These are phyloP conservation scores for Claviceps sorghi DNA, from an alignment of 2,329 filamentous ascomycete genomes.

Conservation along the genomic window DNA sequence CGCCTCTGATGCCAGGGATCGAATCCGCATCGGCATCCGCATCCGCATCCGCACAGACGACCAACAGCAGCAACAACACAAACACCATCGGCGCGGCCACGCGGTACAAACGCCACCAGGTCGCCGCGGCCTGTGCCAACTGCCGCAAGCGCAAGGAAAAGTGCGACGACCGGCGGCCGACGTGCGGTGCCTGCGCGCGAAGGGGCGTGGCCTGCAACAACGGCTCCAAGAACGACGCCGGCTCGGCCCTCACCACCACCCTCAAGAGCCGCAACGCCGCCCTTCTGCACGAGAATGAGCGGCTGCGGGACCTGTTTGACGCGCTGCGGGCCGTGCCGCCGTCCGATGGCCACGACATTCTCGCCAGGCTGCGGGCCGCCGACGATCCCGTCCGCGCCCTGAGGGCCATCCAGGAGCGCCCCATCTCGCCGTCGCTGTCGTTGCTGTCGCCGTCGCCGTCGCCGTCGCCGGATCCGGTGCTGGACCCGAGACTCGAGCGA, in stretches of 20 bases:
- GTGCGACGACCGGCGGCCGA: constrained; percentile 5
- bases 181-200: constrained; percentile 4
- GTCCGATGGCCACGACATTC: constrained; percentile 1
- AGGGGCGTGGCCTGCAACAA: constrained; percentile 5
- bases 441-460: background rate
- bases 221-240: constrained; percentile 1
- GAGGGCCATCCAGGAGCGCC: background rate
- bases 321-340: constrained; percentile 3
- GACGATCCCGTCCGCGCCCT: constrained; percentile 5
- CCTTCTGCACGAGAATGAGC: constrained; percentile 8
- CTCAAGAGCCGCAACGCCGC: constrained; percentile 2
- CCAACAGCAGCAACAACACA: background rate
- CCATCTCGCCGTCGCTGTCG: background rate
- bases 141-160: constrained; percentile 5
- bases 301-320: constrained; percentile 7
- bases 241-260: background rate
- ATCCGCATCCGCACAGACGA: background rate
- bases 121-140: constrained; percentile 3
- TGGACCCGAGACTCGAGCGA: constrained; percentile 2
- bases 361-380: constrained; percentile 4
- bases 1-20: background rate
- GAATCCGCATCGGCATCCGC: background rate
- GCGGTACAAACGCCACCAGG: constrained; percentile 5
- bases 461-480: too few species aligned
- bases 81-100: background rate